phyloP scores from a whole-genome alignment of 495 filamentous ascomycete species.

The Bombardia bombarda region DNA sequence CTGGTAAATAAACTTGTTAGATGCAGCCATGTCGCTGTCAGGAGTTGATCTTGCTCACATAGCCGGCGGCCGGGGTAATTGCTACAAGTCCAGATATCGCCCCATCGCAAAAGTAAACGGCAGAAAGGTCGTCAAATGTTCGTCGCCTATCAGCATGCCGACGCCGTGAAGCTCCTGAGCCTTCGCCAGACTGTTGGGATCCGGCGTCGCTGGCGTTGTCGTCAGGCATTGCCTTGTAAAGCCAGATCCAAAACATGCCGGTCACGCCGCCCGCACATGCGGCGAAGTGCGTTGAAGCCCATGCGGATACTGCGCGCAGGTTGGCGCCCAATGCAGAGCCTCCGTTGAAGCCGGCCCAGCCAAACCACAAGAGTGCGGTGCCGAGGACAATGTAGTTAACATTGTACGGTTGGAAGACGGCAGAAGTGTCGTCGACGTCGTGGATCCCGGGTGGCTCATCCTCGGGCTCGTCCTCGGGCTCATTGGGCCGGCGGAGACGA shows the following conservation, averaged over 20 bases:
- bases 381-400: slow-evolving; percentile 87
- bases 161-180: not conserved
- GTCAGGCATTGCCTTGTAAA: slow-evolving; percentile 3
- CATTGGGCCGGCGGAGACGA: slow-evolving; percentile 49
- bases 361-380: slow-evolving; percentile 90
- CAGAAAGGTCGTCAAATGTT: slow-evolving; percentile 72
- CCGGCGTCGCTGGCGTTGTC: slow-evolving; percentile 22
- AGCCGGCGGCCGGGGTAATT: slow-evolving; percentile 74
- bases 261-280: slow-evolving; percentile 74
- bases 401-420: slow-evolving; percentile 56
- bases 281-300: slow-evolving; percentile 84
- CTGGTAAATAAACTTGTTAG: not conserved
- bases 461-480: slow-evolving; percentile 62
- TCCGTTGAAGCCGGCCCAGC: slow-evolving; percentile 95
- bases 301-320: slow-evolving; percentile 76
- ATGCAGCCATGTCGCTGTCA: not conserved
- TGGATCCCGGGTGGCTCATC: slow-evolving; percentile 39
- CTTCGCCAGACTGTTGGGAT: slow-evolving; percentile 28
- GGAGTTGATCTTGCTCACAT: slow-evolving; percentile 45
- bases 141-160: too few relatives aligned
- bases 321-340: slow-evolving; percentile 85
- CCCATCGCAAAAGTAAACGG: slow-evolving; percentile 93
- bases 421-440: not conserved
- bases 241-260: slow-evolving; percentile 32
- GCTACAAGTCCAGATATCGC: slow-evolving; percentile 78